Percentiles rank a stretch among this genome's conserved stretches.
Conservation (phyloP, 2,329 filamentous ascomycete species). For the Fusarium metavorans region DNA sequence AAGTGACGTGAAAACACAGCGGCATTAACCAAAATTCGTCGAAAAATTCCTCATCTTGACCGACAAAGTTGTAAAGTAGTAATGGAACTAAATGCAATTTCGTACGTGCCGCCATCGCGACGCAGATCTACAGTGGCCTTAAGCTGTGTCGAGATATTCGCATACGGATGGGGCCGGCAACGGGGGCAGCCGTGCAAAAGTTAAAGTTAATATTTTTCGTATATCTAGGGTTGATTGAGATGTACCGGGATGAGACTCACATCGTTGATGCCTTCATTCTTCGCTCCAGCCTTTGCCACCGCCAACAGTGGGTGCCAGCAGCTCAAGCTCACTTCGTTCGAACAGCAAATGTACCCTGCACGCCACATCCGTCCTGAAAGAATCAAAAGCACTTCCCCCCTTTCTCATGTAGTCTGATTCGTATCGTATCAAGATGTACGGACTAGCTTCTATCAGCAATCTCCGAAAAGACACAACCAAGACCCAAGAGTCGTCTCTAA, state of each 20-base stretch:
- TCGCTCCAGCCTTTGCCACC: background rate
- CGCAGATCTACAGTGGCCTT: background rate
- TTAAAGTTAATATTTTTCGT: background rate
- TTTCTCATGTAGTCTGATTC: background rate
- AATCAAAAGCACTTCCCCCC: background rate
- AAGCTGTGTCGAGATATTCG: background rate
- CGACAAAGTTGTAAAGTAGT: accelerated
- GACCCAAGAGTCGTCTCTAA: background rate
- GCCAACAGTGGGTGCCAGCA: background rate
- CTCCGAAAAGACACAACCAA: background rate
- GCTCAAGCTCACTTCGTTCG: accelerated
- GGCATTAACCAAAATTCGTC: background rate
- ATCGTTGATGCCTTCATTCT: background rate
- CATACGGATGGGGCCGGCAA: background rate
- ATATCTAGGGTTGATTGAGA: background rate
- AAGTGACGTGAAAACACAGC: background rate
- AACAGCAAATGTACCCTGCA: background rate
- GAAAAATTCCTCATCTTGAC: background rate
- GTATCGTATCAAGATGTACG: accelerated
- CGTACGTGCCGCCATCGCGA: background rate
- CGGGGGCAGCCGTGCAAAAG: background rate
- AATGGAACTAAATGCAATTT: background rate
- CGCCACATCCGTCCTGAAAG: background rate
- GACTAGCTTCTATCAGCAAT: background rate
- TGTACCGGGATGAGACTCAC: too few species aligned